Conservation (phyloP, 345 rosid species). For the Psidium guajava region DNA sequence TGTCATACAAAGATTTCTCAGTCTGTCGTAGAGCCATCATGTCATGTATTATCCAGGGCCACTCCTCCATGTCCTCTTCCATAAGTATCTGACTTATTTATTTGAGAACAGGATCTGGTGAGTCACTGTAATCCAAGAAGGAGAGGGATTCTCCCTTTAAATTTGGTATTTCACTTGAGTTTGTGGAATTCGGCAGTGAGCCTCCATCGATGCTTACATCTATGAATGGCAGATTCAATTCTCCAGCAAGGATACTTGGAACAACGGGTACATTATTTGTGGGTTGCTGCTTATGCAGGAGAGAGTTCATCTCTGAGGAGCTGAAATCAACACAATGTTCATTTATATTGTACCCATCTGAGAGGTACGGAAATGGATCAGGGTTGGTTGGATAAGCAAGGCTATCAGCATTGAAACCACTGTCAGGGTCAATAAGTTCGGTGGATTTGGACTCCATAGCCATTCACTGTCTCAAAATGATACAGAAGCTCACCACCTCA, state of each 20-base stretch:
- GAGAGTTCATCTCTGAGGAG: background rate
- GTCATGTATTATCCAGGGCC: slow-evolving; percentile 39
- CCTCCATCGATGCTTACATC: too few species aligned
- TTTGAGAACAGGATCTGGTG: slow-evolving; percentile 37
- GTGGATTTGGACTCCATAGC: too few species aligned
- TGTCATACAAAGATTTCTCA: slow-evolving; percentile 50
- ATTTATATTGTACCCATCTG: background rate
- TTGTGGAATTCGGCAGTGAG: background rate
- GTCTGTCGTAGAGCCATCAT: slow-evolving; percentile 46
- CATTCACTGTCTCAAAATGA: too few species aligned
- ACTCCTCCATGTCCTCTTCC: slow-evolving; percentile 60
- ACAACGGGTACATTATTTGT: background rate
- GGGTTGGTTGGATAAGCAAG: background rate
- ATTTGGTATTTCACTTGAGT: background rate
- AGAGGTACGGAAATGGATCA: background rate
- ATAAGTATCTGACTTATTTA: slow-evolving; percentile 55
- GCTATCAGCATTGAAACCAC: background rate
- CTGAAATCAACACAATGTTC: background rate
- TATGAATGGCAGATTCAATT: background rate
- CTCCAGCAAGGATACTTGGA: background rate
- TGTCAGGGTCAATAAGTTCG: background rate
- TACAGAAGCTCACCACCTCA: too few species aligned
- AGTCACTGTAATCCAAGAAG: slow-evolving; percentile 35
- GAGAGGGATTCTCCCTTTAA: background rate
- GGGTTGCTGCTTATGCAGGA: background rate